Evolutionary conservation across 495 filamentous ascomycete species (phyloP), one percentile per base, ranked within the genome.

Genomic region (Tuber melanosporum): DNA sequence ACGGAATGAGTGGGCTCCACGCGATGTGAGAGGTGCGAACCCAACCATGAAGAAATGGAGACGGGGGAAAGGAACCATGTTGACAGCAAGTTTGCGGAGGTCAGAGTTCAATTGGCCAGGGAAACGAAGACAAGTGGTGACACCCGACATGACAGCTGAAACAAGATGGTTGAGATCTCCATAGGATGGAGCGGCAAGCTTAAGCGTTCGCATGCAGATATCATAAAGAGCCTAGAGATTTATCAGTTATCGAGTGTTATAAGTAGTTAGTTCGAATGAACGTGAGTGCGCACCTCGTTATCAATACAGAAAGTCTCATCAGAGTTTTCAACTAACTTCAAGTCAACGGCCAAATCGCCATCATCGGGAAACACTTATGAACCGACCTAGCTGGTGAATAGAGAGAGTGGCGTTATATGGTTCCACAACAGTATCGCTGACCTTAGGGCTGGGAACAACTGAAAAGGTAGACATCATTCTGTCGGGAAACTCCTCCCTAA

Each of bases 31-130:
- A 84, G 95, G 95, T 86, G 95, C 94, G 87, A 99, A 99, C 85
- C 95, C 95, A 85, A 99, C 95, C 95, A 99, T 99, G 92, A 99
- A 99, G 93, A 99, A 99, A 88, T 99, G 95, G 74, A 99, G 94
- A 93, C 95, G 95, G 82, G 95, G 95, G 92, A 99, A 99, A 78
- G 95, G 95, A 88, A 99, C 95, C 95, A 99, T 99, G 92, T 99
- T 99, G 87, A 99, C 95, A 81, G 95, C 95, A 84, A 98, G 88
- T 89, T 99, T 99, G 87, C 95, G 93, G 79, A 99, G 93, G 87
- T 99, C 95, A 82, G 95, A 98, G 91, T 99, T 99, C 79, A 99
- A 92, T 89, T 99, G 95, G 84, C 95, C 95, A 74, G 95, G 95
- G 91, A 99, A 99, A 87, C 95, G 95, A 77, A 99, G 90, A 85